Conservation (phyloP, 257 asterid species). For the Henckelia pumila region DNA sequence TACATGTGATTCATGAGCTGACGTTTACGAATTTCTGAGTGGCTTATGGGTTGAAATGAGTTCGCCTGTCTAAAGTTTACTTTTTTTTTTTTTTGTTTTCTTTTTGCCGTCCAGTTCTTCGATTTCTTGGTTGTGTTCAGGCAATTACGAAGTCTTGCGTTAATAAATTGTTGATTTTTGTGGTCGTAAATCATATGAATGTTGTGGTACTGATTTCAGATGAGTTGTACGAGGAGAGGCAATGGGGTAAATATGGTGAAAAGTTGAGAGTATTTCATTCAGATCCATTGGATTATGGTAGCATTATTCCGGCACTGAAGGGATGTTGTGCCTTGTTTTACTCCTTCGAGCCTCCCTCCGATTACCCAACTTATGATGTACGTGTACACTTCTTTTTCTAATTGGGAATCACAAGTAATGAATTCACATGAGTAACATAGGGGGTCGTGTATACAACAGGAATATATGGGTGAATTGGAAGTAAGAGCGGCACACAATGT, state of each 20-base stretch:
- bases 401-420: neutral
- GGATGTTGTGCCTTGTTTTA: conserved; percentile 84
- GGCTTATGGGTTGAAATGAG: neutral
- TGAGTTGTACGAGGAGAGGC: conserved; percentile 41
- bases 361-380: conserved; percentile 78
- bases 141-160: neutral
- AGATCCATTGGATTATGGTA: conserved; percentile 91
- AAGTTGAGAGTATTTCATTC: conserved; percentile 59
- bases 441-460: conserved; percentile 41
- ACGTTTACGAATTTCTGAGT: no score
- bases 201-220: conserved; percentile 34
- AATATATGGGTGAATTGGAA: conserved; percentile 79
- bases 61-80: neutral
- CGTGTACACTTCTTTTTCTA: conserved; percentile 20
- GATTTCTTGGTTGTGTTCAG: neutral
- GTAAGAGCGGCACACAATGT: conserved; percentile 97
- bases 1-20: no score
- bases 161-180: neutral
- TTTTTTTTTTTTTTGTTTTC: neutral
- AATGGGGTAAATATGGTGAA: conserved; percentile 28
- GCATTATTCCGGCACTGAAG: conserved; percentile 76
- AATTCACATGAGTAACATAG: neutral
- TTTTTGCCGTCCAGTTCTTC: neutral
- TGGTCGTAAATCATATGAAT: neutral
- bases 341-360: conserved; percentile 78